Conservation (phyloP, 768 basidiomycete species). For the Termitomyces sp. region DNA sequence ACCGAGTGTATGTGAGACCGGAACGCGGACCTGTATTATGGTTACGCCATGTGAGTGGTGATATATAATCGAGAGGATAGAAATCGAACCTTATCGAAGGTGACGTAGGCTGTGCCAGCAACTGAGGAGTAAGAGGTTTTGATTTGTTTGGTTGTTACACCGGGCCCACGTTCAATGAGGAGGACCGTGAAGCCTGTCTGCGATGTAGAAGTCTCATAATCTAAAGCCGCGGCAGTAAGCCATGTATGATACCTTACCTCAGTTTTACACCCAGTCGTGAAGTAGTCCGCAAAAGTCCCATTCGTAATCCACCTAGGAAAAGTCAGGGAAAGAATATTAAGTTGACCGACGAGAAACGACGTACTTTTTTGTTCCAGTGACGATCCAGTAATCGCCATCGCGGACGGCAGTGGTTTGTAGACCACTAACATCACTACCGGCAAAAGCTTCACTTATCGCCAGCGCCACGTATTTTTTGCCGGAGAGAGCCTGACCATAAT, state of each 20-base stretch:
- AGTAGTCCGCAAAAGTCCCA: conserved; percentile 81
- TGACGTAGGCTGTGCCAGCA: conserved; percentile 88
- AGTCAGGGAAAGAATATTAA: background rate
- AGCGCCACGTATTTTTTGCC: conserved; percentile 86
- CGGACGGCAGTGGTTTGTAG: conserved; percentile 81
- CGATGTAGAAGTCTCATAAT: background rate
- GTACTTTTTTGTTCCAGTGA: conserved; percentile 92
- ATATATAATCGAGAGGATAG: background rate
- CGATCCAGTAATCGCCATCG: conserved; percentile 84
- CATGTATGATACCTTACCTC: conserved; percentile 49
- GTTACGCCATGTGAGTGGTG: background rate
- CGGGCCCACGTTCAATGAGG: conserved; percentile 67
- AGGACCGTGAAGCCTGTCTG: conserved; percentile 75
- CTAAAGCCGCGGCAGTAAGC: background rate
- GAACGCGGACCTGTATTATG: conserved; percentile 57
- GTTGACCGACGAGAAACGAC: conserved; percentile 12
- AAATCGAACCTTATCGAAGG: conserved; percentile 57
- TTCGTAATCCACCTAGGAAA: conserved; percentile 81
- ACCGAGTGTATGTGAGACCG: conserved; percentile 85
- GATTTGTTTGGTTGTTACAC: conserved; percentile 81
- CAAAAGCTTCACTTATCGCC: conserved; percentile 93
- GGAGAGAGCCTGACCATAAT: conserved; percentile 35
- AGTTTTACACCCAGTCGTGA: conserved; percentile 75
- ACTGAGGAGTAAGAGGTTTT: conserved; percentile 91
- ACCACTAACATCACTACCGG: conserved; percentile 83